These are phyloP conservation scores for Cytospora schulzeri DNA, from an alignment of 2,329 filamentous ascomycete species.

Conservation along the genomic window DNA sequence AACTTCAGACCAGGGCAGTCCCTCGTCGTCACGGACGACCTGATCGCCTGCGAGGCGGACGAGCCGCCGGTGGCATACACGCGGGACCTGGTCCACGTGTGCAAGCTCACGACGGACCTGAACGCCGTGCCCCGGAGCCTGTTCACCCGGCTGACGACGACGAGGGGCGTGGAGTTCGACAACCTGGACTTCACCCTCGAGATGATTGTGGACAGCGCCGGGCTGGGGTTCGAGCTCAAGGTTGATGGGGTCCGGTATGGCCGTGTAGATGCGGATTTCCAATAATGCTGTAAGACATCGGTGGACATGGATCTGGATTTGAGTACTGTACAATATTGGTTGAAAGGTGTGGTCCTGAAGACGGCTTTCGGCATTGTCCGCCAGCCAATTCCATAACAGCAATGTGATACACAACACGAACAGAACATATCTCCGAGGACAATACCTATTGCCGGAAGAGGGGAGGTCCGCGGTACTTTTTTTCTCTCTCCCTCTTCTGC, in stretches of 20 bases:
- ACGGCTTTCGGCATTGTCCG: neutral
- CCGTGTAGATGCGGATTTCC: slow-evolving; percentile 76
- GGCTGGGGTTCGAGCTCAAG: slow-evolving; percentile 75
- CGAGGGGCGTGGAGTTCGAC: slow-evolving; percentile 77
- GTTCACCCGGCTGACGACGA: slow-evolving; percentile 77
- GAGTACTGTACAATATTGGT: neutral
- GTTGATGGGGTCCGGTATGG: slow-evolving; percentile 79
- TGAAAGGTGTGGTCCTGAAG: neutral
- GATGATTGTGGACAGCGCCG: slow-evolving; percentile 80
- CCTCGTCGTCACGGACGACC: slow-evolving; percentile 75
- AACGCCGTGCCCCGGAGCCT: slow-evolving; percentile 72
- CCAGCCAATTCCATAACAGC: neutral
- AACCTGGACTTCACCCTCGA: slow-evolving; percentile 81
- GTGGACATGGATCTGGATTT: neutral
- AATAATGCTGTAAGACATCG: slow-evolving; percentile 43
- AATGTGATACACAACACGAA: neutral
- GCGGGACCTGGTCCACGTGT: slow-evolving; percentile 69
- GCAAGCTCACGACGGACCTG: slow-evolving; percentile 78
- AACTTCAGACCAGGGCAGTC: slow-evolving; percentile 81
- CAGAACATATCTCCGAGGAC: neutral
- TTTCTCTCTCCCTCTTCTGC: too few relatives aligned
- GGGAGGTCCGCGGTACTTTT: neutral
- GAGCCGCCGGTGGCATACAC: slow-evolving; percentile 63
- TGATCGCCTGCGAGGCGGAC: slow-evolving; percentile 75
- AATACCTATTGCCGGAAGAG: too few relatives aligned